Conservation (phyloP, 2,329 filamentous ascomycete genomes). For the Rhinocladiella similis region DNA sequence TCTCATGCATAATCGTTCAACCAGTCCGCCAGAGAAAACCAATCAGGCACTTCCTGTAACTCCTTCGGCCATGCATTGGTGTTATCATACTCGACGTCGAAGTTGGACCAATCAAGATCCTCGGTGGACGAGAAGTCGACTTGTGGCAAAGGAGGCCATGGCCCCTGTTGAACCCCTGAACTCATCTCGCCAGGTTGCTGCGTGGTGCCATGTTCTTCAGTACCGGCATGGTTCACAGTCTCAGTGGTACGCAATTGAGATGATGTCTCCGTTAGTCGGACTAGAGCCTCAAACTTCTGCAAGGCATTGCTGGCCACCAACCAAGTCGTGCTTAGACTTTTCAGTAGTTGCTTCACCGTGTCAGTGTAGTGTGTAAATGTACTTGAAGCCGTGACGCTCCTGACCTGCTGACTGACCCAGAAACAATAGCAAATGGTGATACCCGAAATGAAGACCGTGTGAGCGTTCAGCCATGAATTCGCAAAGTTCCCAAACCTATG, state of each 20-base stretch:
- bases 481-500: not conserved
- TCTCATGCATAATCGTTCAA: not conserved
- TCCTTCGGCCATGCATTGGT: not conserved
- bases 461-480: not conserved
- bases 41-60: not conserved
- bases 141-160: not conserved
- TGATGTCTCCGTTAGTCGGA: no score
- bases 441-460: not conserved
- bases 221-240: no score
- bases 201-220: no score
- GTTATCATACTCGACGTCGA: not conserved
- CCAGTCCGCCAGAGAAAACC: not conserved
- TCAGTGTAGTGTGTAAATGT: not conserved
- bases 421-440: not conserved
- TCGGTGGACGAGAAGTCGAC: not conserved
- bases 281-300: no score
- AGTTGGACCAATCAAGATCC: not conserved
- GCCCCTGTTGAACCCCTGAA: no score
- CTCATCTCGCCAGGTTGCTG: no score
- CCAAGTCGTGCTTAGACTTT: no score
- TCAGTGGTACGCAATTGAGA: no score
- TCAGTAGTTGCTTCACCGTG: no score
- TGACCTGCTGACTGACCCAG: slow-evolving; percentile 1
- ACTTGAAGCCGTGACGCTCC: not conserved
- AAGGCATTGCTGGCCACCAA: no score